Evolutionary conservation across 371 early-diverging fungal species (phyloP).

Genomic region (Mortierella sp.): DNA sequence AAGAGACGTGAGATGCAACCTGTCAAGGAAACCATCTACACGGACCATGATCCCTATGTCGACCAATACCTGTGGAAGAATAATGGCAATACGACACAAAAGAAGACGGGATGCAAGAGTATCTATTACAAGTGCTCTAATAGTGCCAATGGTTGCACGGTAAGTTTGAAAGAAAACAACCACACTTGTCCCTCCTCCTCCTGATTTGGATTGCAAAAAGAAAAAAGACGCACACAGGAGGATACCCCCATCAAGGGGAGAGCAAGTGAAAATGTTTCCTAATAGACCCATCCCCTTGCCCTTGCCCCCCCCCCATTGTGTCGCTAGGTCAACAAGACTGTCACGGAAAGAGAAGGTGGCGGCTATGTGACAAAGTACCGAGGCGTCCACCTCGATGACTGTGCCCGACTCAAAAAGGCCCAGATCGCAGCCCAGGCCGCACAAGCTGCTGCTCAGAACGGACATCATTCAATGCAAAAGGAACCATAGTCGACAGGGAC

Average conservation of each 20-base stretch:
- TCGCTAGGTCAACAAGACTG: constrained; percentile 75
- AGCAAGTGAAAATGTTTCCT: too few species aligned
- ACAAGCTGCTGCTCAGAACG: constrained; percentile 35
- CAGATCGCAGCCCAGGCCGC: constrained; percentile 38
- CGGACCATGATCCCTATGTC: constrained; percentile 64
- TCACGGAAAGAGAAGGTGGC: constrained; percentile 69
- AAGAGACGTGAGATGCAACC: constrained; percentile 74
- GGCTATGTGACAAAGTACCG: constrained; percentile 73
- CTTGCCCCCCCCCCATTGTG: too few species aligned
- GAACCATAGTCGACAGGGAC: too few species aligned
- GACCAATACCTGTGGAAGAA: constrained; percentile 73
- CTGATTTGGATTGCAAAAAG: too few species aligned
- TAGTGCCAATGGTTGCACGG: constrained; percentile 37
- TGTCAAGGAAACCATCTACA: constrained; percentile 71
- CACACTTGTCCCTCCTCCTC: background rate
- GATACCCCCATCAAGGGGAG: too few species aligned
- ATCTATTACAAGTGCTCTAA: constrained; percentile 67
- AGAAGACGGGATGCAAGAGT: constrained; percentile 73
- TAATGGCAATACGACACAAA: constrained; percentile 70
- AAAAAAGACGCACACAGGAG: too few species aligned
- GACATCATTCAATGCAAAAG: constrained; percentile 24
- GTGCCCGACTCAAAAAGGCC: constrained; percentile 49
- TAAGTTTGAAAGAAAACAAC: too few species aligned
- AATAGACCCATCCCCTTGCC: too few species aligned
- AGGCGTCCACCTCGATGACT: constrained; percentile 70